Conservation (phyloP, 1,284 basidiomycete genomes). For the Tilletia setariae region DNA sequence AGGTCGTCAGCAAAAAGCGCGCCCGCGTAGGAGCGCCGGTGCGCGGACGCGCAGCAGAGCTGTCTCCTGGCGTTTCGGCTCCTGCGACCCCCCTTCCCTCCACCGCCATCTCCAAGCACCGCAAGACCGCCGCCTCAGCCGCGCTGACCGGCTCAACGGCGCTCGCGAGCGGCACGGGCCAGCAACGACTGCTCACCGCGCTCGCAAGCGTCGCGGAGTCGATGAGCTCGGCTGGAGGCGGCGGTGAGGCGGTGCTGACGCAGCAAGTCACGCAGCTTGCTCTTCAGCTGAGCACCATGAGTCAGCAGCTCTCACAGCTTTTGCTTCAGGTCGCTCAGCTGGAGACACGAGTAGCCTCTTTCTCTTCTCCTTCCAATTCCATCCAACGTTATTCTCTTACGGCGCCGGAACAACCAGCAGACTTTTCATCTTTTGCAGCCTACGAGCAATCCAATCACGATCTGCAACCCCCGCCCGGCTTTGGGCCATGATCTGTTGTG, state of each 20-base stretch:
- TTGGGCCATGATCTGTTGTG: too few species aligned
- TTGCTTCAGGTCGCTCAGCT: background rate
- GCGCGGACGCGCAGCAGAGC: too few species aligned
- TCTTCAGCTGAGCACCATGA: background rate
- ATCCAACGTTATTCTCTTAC: too few species aligned
- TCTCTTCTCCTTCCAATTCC: too few species aligned
- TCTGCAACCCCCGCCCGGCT: too few species aligned
- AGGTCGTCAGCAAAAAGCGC: background rate
- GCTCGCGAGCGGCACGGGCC: background rate
- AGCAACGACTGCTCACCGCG: background rate
- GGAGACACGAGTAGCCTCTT: background rate
- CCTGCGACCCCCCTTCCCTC: background rate
- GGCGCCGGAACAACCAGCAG: too few species aligned
- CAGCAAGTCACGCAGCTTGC: constrained; percentile 1
- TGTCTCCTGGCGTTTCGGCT: background rate
- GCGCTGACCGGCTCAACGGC: background rate
- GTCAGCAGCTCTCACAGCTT: background rate
- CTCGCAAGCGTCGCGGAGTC: background rate
- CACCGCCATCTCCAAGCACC: background rate
- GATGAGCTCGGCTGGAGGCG: background rate
- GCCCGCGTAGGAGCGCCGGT: background rate
- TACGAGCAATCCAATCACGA: too few species aligned
- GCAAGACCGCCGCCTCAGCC: background rate
- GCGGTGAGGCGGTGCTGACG: background rate
- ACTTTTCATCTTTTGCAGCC: too few species aligned